phyloP scores from a whole-genome alignment of 306 rosid genomes.

The Lathyrus aphaca region DNA sequence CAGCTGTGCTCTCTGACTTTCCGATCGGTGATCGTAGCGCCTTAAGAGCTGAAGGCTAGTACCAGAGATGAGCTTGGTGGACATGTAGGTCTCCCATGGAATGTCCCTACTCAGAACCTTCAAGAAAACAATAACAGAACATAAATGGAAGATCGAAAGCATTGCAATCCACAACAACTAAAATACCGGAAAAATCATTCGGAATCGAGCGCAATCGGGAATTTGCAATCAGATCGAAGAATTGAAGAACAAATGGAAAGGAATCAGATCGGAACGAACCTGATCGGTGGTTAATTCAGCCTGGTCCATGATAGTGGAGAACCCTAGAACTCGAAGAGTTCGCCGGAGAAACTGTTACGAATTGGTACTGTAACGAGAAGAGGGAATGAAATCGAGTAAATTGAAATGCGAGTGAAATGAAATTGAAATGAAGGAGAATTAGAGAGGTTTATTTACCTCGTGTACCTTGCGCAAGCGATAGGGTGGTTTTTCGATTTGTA shows the following conservation, averaged over 20 bases:
- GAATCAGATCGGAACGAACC: conserved; percentile 57
- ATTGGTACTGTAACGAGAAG: conserved; percentile 10
- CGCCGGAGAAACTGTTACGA: conserved; percentile 26
- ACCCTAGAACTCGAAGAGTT: conserved; percentile 37
- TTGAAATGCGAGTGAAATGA: conserved; percentile 25
- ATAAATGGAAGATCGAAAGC: conserved; percentile 25
- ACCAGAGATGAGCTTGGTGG: conserved; percentile 86
- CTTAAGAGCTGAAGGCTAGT: conserved; percentile 91
- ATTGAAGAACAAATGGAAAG: background rate
- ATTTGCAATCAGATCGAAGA: conserved; percentile 40
- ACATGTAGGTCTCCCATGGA: conserved; percentile 99
- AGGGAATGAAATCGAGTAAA: background rate
- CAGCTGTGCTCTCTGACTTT: conserved; percentile 82
- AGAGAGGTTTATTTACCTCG: conserved; percentile 11
- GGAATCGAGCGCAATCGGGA: conserved; percentile 24
- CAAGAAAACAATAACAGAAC: conserved; percentile 33
- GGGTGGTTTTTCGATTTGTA: conserved; percentile 30
- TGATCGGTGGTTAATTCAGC: conserved; percentile 84
- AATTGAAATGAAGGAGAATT: conserved; percentile 19
- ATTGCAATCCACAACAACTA: conserved; percentile 4
- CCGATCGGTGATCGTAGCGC: conserved; percentile 86
- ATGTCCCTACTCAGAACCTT: conserved; percentile 90
- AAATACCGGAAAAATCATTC: background rate
- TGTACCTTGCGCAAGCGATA: conserved; percentile 7
- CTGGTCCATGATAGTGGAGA: conserved; percentile 59